Percentiles rank a stretch among this genome's conserved stretches.
phyloP scores from a whole-genome alignment of 768 basidiomycete species.

The Boletus rubropictus region DNA sequence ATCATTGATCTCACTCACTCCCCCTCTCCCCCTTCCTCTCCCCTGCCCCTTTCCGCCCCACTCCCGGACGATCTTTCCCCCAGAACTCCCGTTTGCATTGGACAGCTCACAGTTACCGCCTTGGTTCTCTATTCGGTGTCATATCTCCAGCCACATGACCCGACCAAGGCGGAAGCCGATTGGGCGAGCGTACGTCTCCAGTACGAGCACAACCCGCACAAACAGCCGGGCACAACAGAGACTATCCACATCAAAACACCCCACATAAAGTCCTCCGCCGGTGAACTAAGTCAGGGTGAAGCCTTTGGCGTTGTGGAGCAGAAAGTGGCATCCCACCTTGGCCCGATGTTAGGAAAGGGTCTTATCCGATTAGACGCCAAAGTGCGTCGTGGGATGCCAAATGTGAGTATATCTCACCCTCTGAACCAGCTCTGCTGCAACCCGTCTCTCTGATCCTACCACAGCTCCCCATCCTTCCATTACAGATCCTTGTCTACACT shows the following conservation, averaged over 20 bases:
- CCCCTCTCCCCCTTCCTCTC: constrained; percentile 46
- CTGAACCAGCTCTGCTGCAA: constrained; percentile 11
- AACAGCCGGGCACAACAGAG: constrained; percentile 47
- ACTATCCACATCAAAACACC: constrained; percentile 78
- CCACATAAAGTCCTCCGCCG: constrained; percentile 41
- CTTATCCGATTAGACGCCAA: constrained; percentile 77
- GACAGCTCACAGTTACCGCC: constrained; percentile 75
- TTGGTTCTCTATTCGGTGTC: constrained; percentile 78
- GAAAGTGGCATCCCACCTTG: constrained; percentile 71
- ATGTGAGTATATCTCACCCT: constrained; percentile 42
- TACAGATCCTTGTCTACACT: constrained; percentile 87
- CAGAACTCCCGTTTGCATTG: constrained; percentile 85
- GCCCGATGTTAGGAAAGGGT: constrained; percentile 80
- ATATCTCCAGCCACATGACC: constrained; percentile 52
- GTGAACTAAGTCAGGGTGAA: constrained; percentile 55
- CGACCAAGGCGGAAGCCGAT: constrained; percentile 41
- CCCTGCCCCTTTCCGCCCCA: constrained; percentile 23
- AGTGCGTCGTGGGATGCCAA: constrained; percentile 57
- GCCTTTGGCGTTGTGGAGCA: constrained; percentile 82
- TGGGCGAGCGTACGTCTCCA: constrained; percentile 67
- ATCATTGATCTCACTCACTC: constrained; percentile 74
- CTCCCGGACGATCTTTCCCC: constrained; percentile 61
- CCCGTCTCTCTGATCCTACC: constrained; percentile 15
- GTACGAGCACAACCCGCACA: constrained; percentile 60
- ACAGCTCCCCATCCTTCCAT: constrained; percentile 74